Percentiles rank a stretch among this genome's conserved stretches.
Evolutionary conservation across 805 yeast species (phyloP).

Genomic region (Pichia rugopelliculosa): DNA sequence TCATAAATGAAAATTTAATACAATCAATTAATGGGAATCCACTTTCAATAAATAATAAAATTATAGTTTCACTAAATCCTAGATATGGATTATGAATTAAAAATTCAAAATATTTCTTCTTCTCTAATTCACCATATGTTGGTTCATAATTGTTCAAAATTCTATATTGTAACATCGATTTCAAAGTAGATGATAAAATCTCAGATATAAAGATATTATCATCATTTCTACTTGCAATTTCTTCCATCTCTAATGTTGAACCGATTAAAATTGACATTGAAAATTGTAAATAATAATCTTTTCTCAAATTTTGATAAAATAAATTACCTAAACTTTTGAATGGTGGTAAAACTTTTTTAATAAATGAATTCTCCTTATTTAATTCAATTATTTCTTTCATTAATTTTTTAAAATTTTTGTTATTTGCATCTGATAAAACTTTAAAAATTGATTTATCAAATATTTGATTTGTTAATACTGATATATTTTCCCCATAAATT

Average conservation of each 20-base stretch:
- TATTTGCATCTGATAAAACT: conserved; percentile 18
- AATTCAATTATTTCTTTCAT: conserved; percentile 18
- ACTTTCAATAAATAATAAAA: conserved; percentile 36
- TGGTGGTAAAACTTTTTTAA: conserved; percentile 2
- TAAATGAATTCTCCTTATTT: neutral
- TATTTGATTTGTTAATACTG: conserved; percentile 21
- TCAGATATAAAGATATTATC: conserved; percentile 10
- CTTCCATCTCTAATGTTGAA: conserved; percentile 49
- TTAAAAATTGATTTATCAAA: conserved; percentile 24
- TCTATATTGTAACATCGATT: conserved; percentile 38
- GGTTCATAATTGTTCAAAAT: conserved; percentile 22
- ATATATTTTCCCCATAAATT: conserved; percentile 25
- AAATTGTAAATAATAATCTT: conserved; percentile 13
- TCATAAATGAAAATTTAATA: conserved; percentile 19
- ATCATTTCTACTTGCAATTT: conserved; percentile 49
- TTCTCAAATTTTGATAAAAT: neutral
- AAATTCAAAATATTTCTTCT: conserved; percentile 15
- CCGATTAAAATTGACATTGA: conserved; percentile 29
- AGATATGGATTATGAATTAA: conserved; percentile 26
- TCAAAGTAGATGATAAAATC: conserved; percentile 26
- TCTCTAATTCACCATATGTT: conserved; percentile 7
- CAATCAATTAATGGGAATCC: conserved; percentile 36
- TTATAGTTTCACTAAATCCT: conserved; percentile 33
- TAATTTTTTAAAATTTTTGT: conserved; percentile 13
- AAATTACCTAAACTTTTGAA: neutral